Base-by-base conservation (phyloP, 768 basidiomycete species). In the Rhizopogon vulgaris region DNA sequence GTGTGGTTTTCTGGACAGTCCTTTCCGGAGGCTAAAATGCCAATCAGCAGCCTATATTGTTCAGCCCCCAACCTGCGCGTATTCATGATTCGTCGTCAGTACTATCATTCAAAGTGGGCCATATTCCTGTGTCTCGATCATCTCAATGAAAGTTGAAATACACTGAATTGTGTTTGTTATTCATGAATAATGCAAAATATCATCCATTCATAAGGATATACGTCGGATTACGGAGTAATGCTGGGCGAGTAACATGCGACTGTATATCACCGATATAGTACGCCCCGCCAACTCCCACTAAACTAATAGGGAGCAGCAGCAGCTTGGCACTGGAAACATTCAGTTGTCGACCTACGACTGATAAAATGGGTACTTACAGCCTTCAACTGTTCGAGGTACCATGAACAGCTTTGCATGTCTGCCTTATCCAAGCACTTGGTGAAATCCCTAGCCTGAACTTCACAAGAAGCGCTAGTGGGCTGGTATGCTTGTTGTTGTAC, bases 311-410 rank as follows among this genome's bases (percentile, higher is more conserved):
- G 81, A 18, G 82, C 74, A 49, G 86, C 87, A 32, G 86, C 85
- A 53, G 84, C 82, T 70, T 89, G 86, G 71, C 87, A 90, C 85
- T 89, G 37, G 6, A 57, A 36, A 28, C 36, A 41, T 51, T 45
- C 12, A 40, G 4, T 59, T 28, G 58, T 36, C 38, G 52, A 55
- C 55, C 32, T 52, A 58, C 32, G 38, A 38, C 9, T 9, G 0
- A 17, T 12, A 30, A 37, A 18, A 48, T 1, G 0, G 14, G 0
- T 45, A 80, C 89, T 63, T 67, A 91, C 89, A 49, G 87, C 86
- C 71, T 93, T 93, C 46, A 92, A 78, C 63, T 91, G 87, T 60
- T 93, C 89, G 27, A 93, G 82, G 64, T 90, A 94, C 81, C 85
- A 94, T 15, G 81, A 74, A 73, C 92, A 94, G 6, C 87, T 83